Conservation (phyloP, 352 stramenopile genomes). For the Globisporangium viniferum region DNA sequence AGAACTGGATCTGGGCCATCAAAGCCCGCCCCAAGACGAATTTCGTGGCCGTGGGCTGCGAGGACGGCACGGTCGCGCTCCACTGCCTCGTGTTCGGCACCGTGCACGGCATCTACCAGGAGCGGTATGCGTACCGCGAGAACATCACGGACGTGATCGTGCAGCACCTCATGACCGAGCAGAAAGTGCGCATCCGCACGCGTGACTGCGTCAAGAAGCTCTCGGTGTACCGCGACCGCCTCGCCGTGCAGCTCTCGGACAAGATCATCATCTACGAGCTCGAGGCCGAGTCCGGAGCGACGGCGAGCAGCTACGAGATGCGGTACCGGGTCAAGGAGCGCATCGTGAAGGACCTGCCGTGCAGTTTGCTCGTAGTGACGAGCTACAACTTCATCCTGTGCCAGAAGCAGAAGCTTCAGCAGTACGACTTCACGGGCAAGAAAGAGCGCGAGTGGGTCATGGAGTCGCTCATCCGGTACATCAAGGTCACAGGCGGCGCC, state of each 20-base stretch:
- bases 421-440: constrained; percentile 88
- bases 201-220: constrained; percentile 95
- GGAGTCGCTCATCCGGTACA: constrained; percentile 88
- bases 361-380: constrained; percentile 88
- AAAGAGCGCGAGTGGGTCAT: constrained; percentile 88
- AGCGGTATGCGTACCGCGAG: constrained; percentile 93
- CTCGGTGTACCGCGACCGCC: constrained; percentile 89
- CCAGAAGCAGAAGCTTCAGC: constrained; percentile 90
- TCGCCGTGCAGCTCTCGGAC: constrained; percentile 93
- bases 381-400: constrained; percentile 91
- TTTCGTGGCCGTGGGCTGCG: constrained; percentile 80
- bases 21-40: constrained; percentile 82
- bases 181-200: constrained; percentile 94
- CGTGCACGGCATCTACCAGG: constrained; percentile 91
- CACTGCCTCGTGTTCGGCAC: constrained; percentile 90
- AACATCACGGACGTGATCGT: constrained; percentile 95
- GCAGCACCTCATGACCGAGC: constrained; percentile 93
- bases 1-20: constrained; percentile 92
- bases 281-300: constrained; percentile 41
- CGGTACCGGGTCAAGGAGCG: constrained; percentile 91
- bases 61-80: constrained; percentile 83
- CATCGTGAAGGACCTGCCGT: constrained; percentile 82
- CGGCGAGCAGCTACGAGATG: constrained; percentile 85
- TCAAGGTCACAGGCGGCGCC: constrained; percentile 91
- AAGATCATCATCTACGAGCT: constrained; percentile 95